A percentile compares a stretch with the other conserved stretches of the same genome.
These are phyloP conservation scores for Kazachstania kunashirensis DNA, from an alignment of 805 yeast genomes.

Conservation along the genomic window DNA sequence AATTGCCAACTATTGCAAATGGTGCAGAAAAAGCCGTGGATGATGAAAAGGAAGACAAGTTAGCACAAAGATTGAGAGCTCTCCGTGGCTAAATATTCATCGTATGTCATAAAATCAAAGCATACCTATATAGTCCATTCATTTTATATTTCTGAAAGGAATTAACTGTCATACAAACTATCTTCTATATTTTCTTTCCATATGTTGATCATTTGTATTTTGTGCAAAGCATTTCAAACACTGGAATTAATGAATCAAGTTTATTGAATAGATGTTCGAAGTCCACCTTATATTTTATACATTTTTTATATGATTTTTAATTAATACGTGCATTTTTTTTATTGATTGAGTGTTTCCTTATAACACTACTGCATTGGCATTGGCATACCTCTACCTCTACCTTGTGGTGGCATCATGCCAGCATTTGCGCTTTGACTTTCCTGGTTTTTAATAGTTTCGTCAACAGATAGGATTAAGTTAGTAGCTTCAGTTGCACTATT, in stretches of 20 bases:
- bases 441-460: constrained; percentile 78
- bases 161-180: too few species aligned
- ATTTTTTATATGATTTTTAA: neutral
- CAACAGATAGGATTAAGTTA: constrained; percentile 83
- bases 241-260: too few species aligned
- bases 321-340: neutral
- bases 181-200: too few species aligned
- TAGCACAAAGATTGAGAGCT: constrained; percentile 85
- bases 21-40: constrained; percentile 36
- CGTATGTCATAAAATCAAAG: too few species aligned
- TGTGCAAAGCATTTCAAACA: too few species aligned
- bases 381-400: constrained; percentile 69
- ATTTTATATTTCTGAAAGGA: too few species aligned
- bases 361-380: constrained; percentile 20
- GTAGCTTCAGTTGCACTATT: constrained; percentile 97
- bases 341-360: neutral
- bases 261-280: too few species aligned
- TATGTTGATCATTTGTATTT: too few species aligned
- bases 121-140: too few species aligned
- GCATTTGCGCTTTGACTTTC: constrained; percentile 48
- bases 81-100: constrained; percentile 50
- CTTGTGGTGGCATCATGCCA: constrained; percentile 40
- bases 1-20: constrained; percentile 47
- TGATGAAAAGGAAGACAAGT: constrained; percentile 74
- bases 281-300: too few species aligned